Percentiles rank a stretch among this genome's conserved stretches.
Evolutionary conservation across 805 yeast genomes (phyloP).

Genomic region (Metschnikowia arizonensis): DNA sequence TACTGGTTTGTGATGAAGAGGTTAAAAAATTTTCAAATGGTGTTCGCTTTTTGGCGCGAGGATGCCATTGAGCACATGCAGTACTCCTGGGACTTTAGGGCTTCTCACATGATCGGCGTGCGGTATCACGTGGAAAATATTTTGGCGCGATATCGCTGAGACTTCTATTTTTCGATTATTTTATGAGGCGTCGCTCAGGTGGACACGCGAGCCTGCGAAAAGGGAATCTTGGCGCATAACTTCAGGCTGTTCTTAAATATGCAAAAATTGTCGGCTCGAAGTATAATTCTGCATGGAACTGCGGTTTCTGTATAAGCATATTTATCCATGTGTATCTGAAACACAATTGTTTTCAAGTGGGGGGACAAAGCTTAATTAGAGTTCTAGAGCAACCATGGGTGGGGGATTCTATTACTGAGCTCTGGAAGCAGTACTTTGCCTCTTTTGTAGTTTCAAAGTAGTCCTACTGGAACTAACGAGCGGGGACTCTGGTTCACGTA

Average conservation of each 20-base stretch:
- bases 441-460: not conserved
- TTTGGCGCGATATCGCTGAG: not conserved
- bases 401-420: not conserved
- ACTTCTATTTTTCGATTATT: not conserved
- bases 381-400: not conserved
- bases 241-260: not conserved
- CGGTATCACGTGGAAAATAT: not conserved
- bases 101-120: not conserved
- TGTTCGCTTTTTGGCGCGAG: conserved; percentile 1
- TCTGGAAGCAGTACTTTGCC: not conserved
- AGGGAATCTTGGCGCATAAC: not conserved
- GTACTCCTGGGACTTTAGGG: conserved; percentile 3
- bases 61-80: not conserved
- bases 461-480: not conserved
- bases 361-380: not conserved
- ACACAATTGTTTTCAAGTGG: not conserved
- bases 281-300: not conserved
- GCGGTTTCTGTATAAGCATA: not conserved
- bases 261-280: not conserved
- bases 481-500: not conserved
- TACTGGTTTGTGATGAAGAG: conserved; percentile 4
- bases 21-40: not conserved
- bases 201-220: not conserved
- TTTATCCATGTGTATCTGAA: not conserved
- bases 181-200: not conserved